Evolutionary conservation across 345 rosid genomes (phyloP).

Genomic region (Dovyalis caffra): DNA sequence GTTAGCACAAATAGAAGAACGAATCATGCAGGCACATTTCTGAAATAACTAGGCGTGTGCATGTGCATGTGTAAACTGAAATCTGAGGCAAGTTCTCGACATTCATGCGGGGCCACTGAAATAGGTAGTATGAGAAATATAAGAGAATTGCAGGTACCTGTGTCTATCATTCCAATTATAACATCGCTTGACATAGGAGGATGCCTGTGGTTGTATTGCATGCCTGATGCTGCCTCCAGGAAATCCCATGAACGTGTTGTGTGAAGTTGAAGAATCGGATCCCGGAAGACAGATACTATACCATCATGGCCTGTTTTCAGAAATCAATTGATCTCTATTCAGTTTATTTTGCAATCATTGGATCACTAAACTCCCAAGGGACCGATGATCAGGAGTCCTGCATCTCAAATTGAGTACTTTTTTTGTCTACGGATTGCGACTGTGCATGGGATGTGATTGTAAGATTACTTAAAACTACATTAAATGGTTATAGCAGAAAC

Average conservation of each 20-base stretch:
- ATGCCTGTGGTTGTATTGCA: slow-evolving; percentile 5
- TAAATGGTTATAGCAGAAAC: too few species aligned
- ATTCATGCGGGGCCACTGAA: neutral
- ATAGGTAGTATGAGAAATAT: neutral
- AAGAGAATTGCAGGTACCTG: slow-evolving; percentile 32
- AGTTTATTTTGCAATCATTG: neutral
- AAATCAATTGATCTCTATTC: neutral
- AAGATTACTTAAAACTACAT: too few species aligned
- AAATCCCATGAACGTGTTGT: slow-evolving; percentile 94
- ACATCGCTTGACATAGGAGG: slow-evolving; percentile 41
- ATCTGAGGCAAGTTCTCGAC: too few species aligned
- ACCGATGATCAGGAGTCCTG: neutral
- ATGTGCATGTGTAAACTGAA: too few species aligned
- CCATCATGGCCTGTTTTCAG: slow-evolving; percentile 46
- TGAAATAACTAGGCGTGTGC: too few species aligned
- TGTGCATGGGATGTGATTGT: too few species aligned
- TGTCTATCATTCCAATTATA: slow-evolving; percentile 58
- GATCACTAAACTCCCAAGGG: neutral
- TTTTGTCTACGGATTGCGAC: too few species aligned
- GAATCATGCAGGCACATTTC: too few species aligned
- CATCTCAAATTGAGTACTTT: too few species aligned
- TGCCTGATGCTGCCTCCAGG: slow-evolving; percentile 35
- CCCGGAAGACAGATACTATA: slow-evolving; percentile 65
- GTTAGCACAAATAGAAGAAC: too few species aligned
- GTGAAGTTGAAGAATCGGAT: slow-evolving; percentile 57